Evolutionary conservation across 768 basidiomycete species (phyloP), one percentile per base, ranked within the genome.

Genomic region (Suillus alpinus): DNA sequence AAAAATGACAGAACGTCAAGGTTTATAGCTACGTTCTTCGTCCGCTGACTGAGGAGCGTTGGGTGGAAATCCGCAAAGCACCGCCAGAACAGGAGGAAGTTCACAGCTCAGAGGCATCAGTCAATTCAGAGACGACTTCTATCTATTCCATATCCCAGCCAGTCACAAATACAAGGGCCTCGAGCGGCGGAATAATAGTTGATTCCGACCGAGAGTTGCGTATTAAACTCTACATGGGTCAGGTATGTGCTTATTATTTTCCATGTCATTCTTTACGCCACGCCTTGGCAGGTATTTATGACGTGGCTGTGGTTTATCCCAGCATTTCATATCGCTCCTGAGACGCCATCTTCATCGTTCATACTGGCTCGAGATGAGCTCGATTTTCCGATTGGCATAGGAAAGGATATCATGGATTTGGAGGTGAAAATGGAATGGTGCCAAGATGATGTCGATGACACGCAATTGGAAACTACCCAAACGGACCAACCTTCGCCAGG

Each of bases 281-380:
- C 52, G 36, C 29, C 16, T 59, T 12, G 39, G 29, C 68, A 92
- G 82, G 80, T 93, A 0, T 85, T 88, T 66, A 84, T 95, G 71
- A 87, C 89, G 36, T 95, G 93, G 93, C 69, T 87, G 55, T 94
- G 93, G 93, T 81, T 94, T 68, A 84, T 95, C 61, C 93, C 93
- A 0, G 79, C 86, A 0, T 94, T 94, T 76, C 91, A 94, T 68
- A 83, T 93, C 77, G 77, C 83, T 1, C 80, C 83, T 47, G 77
- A 81, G 40, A 76, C 79, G 4, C 68, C 74, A 8, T 62, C 68
- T n/a, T 57, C 69, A 7, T 63, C 41, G 26, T 59, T 89, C 29
- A 64, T 72, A 12, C 71, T 93, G 36, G 78, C 80, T 20, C 77
- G 80, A 34, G 84, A 86, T 63, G 89, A 93, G 51, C 65, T 92